phyloP scores from a whole-genome alignment of 2,329 filamentous ascomycete genomes.

The Pseudogymnoascus sp. region DNA sequence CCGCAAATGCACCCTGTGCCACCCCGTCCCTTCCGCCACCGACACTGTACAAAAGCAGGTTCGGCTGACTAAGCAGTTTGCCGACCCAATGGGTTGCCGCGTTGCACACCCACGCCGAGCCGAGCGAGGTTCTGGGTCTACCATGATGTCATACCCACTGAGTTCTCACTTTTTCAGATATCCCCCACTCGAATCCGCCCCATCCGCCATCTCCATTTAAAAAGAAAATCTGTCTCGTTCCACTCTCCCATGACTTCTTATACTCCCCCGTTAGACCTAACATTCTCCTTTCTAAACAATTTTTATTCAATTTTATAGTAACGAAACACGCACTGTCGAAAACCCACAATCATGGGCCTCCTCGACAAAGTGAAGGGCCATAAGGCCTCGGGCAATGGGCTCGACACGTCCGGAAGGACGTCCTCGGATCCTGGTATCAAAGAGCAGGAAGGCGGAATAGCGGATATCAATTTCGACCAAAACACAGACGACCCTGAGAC shows the following conservation, averaged over 20 bases:
- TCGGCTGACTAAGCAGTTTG: not conserved
- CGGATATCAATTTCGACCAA: not conserved
- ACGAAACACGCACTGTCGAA: not conserved
- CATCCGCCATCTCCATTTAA: constrained; percentile 5
- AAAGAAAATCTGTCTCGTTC: constrained; percentile 6
- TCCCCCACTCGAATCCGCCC: not conserved
- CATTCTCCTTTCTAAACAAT: not conserved
- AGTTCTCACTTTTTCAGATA: constrained; percentile 6
- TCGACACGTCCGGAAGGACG: not conserved
- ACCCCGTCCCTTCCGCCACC: constrained; percentile 38
- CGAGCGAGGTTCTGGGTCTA: not conserved
- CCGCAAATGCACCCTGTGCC: constrained; percentile 51
- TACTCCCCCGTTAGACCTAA: not conserved
- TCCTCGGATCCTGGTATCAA: not conserved
- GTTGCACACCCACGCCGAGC: not conserved
- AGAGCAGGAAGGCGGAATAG: not conserved
- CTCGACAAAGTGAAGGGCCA: constrained; percentile 5
- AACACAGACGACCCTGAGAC: not conserved
- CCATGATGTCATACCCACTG: not conserved
- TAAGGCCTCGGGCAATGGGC: not conserved
- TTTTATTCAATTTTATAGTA: not conserved
- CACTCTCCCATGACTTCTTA: constrained; percentile 2
- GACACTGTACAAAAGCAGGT: not conserved
- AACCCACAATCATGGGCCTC: constrained; percentile 3
- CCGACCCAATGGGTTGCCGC: constrained; percentile 4